Evolutionary conservation across 179 eudicot species (phyloP).

Genomic region (Amaranthus tricolor): DNA sequence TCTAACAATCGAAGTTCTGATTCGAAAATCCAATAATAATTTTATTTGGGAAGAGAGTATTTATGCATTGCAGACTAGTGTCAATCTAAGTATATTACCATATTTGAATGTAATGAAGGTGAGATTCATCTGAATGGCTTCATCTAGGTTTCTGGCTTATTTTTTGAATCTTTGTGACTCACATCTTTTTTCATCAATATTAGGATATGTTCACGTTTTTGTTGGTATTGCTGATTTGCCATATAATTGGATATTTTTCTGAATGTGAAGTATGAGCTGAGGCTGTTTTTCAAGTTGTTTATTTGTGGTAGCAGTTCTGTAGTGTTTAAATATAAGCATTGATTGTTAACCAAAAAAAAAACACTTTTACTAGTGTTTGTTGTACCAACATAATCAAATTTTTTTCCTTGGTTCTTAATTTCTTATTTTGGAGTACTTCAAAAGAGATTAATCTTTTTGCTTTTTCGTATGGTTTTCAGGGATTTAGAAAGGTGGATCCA

Average conservation of each 20-base stretch:
- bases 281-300: not conserved
- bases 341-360: not conserved
- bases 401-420: not conserved
- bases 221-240: not conserved
- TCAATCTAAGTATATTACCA: not conserved
- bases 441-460: not conserved
- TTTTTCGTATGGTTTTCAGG: slow-evolving; percentile 43
- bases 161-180: not conserved
- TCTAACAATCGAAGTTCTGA: not conserved
- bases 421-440: not conserved
- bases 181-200: not conserved
- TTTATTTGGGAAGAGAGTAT: not conserved
- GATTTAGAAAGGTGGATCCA: slow-evolving; percentile 87
- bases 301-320: not conserved
- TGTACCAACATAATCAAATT: not conserved
- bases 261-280: not conserved
- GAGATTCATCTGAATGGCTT: not conserved
- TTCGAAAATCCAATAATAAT: not conserved
- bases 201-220: not conserved
- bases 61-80: not conserved
- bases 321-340: not conserved
- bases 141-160: not conserved
- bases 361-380: not conserved
- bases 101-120: not conserved
- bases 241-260: not conserved